Evolutionary conservation across 345 rosid genomes (phyloP), one percentile per base, ranked within the genome.

Genomic region (Brassica rapa): DNA sequence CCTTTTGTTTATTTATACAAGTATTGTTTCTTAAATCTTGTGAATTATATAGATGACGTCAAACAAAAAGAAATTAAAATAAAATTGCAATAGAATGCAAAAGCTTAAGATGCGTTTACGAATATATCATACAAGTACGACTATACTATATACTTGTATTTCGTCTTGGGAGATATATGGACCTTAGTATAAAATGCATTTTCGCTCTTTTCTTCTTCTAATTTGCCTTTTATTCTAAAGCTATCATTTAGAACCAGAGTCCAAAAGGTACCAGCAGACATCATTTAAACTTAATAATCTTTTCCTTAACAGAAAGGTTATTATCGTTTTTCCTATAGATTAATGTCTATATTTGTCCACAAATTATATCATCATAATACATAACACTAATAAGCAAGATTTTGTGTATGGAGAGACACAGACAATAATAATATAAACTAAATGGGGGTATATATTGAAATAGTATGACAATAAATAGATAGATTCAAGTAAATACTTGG

Each of bases 351-450:
- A 49, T 37, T 60, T 6, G 12, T 61, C 68, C 21, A 57, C 23
- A 71, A 66, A 53, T 60, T 19, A 55, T 51, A 62, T 8, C 4
- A 56, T 33, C 41, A 62, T 62, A 53, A 62, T 65, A 63, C 14
- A 74, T 7, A 62, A 49, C 30, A 49, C 56, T 25, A 35, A 70
- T 16, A 37, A 72, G 59, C 56, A 69, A 71, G 61, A 14, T 21
- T 66, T 30, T 59, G 30, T 35, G 69, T 32, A 72, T 72, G 73
- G 73, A 72, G 63, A 72, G 76, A 78, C 73, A 79, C 68, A 46
- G 46, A 73, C 43, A 79, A 66, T 78, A 23, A 43, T 72, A 57
- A 72, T 66, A 43, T 72, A 72, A 72, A 59, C 8, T 7, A 70
- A 30, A 57, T 65, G 62, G 62, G 62, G 55, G 23, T 59, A 30